These are phyloP conservation scores for Mollisia scopiformis DNA, from an alignment of 2,329 filamentous ascomycete species.

Conservation along the genomic window DNA sequence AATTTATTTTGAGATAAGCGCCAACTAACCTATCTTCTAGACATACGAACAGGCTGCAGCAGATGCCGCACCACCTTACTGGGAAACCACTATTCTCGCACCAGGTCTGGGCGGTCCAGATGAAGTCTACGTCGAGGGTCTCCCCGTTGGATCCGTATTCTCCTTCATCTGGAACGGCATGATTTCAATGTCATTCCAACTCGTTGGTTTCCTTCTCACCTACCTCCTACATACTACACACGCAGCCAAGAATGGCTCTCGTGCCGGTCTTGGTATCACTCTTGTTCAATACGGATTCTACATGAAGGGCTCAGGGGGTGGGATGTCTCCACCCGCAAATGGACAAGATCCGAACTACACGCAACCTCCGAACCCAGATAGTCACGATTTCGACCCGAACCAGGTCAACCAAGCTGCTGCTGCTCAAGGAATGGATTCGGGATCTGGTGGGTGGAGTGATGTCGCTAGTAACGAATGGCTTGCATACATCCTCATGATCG, in stretches of 20 bases:
- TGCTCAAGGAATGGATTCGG: constrained; percentile 39
- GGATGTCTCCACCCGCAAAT: constrained; percentile 41
- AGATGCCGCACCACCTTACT: constrained; percentile 94
- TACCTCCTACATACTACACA: constrained; percentile 98
- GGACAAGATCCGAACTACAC: constrained; percentile 60
- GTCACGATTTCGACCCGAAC: constrained; percentile 82
- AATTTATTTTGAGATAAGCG: constrained; percentile 2
- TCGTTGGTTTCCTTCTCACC: constrained; percentile 95
- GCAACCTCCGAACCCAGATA: constrained; percentile 83
- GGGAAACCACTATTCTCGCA: constrained; percentile 97
- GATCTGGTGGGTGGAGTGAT: constrained; percentile 50
- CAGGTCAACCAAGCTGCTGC: constrained; percentile 55
- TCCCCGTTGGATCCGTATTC: constrained; percentile 88
- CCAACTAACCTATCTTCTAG: constrained; percentile 47
- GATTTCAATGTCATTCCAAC: constrained; percentile 96
- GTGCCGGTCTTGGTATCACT: constrained; percentile 91
- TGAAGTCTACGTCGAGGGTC: constrained; percentile 95
- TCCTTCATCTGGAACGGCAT: constrained; percentile 91
- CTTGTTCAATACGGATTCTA: constrained; percentile 97
- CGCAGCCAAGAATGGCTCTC: constrained; percentile 95
- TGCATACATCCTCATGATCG: constrained; percentile 91
- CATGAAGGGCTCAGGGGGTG: constrained; percentile 70
- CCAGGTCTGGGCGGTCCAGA: constrained; percentile 88
- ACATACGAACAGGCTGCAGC: constrained; percentile 98
- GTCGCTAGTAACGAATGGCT: constrained; percentile 84